Conservation (phyloP, 805 yeast genomes). For the Kluyveromyces starmeri region DNA sequence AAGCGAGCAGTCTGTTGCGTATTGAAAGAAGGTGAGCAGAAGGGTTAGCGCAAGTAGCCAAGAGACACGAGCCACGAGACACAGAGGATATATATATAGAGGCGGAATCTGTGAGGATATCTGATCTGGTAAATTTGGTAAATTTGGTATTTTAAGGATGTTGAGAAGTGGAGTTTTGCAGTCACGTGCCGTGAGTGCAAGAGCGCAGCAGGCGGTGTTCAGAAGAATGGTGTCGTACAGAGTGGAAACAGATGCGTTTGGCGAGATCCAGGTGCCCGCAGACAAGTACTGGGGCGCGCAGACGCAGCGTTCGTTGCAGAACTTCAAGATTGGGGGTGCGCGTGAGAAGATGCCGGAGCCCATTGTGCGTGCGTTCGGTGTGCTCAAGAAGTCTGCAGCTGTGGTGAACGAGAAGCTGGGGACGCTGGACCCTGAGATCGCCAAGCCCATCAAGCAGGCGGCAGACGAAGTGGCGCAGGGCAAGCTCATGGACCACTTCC, state of each 20-base stretch:
- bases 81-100: too few species aligned
- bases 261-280: slow-evolving; percentile 85
- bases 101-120: too few species aligned
- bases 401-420: slow-evolving; percentile 80
- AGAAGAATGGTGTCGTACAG: slow-evolving; percentile 29
- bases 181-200: slow-evolving; percentile 3
- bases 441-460: slow-evolving; percentile 82
- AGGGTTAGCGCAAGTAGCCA: too few species aligned
- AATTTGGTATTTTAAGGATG: slow-evolving; percentile 3
- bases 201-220: not conserved
- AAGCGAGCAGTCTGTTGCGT: too few species aligned
- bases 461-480: slow-evolving; percentile 94
- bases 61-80: too few species aligned
- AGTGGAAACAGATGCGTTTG: slow-evolving; percentile 91
- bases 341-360: slow-evolving; percentile 90
- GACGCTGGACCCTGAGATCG: slow-evolving; percentile 69
- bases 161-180: slow-evolving; percentile 6
- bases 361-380: slow-evolving; percentile 83
- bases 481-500: slow-evolving; percentile 88
- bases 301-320: slow-evolving; percentile 85
- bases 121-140: too few species aligned
- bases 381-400: slow-evolving; percentile 91
- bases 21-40: too few species aligned
- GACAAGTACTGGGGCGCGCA: slow-evolving; percentile 97
- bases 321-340: slow-evolving; percentile 92